Conservation (phyloP, 257 asterid genomes). For the Perilla frutescens region DNA sequence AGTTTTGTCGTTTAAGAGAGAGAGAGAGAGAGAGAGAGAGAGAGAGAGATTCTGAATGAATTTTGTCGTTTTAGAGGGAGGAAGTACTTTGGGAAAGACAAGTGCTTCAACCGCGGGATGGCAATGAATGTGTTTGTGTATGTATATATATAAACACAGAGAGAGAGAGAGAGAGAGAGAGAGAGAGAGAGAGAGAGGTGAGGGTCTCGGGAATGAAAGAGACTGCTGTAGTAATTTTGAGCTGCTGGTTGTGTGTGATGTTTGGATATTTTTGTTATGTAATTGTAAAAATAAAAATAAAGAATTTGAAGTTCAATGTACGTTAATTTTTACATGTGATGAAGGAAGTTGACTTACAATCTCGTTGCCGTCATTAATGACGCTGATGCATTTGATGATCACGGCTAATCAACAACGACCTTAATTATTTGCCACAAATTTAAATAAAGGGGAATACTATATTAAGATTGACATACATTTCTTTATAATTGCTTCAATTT, state of each 20-base stretch:
- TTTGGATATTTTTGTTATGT: neutral
- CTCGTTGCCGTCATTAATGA: constrained; percentile 54
- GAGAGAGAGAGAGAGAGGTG: neutral
- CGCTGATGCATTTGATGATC: constrained; percentile 33
- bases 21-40: neutral
- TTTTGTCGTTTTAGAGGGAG: neutral
- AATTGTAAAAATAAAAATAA: neutral
- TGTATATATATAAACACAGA: neutral
- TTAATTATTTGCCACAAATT: neutral
- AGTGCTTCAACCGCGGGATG: constrained; percentile 15
- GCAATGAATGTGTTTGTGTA: constrained; percentile 9
- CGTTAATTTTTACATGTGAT: constrained; percentile 23
- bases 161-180: neutral
- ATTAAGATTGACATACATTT: neutral
- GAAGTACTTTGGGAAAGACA: constrained; percentile 11
- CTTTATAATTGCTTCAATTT: neutral
- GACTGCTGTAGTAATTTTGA: constrained; percentile 13
- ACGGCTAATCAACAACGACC: constrained; percentile 11
- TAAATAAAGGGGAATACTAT: no score
- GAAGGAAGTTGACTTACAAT: constrained; percentile 35
- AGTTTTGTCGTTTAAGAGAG: neutral
- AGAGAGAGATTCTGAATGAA: neutral
- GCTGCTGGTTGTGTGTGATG: neutral
- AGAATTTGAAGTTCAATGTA: constrained; percentile 21
- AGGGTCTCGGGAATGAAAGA: constrained; percentile 8